phyloP scores from a whole-genome alignment of 164 flowering plant genomes.

The Amborella trichopoda region DNA sequence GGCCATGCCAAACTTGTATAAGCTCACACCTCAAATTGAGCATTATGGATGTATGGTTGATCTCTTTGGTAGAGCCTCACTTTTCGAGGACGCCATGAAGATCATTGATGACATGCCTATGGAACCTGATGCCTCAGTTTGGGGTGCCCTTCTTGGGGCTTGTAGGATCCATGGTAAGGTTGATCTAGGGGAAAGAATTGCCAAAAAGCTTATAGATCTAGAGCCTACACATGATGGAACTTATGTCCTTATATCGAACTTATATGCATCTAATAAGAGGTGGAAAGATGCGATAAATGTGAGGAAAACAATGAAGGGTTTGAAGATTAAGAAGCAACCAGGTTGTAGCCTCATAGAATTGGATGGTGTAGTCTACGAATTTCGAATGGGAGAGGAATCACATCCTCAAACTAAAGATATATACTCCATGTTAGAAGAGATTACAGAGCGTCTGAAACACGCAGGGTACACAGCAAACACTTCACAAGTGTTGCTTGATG shows the following conservation, averaged over 20 bases:
- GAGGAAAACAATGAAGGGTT: constrained; percentile 9
- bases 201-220: constrained; percentile 2
- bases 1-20: constrained; percentile 7
- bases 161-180: constrained; percentile 12
- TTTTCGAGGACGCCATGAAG: constrained; percentile 8
- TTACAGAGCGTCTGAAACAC: not conserved
- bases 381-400: constrained; percentile 9
- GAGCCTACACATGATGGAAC: constrained; percentile 12
- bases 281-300: constrained; percentile 7
- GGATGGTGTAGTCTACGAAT: constrained; percentile 10
- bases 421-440: constrained; percentile 11
- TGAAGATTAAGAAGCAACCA: constrained; percentile 10
- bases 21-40: constrained; percentile 10
- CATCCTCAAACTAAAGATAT: constrained; percentile 8
- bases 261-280: constrained; percentile 9
- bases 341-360: constrained; percentile 14
- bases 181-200: constrained; percentile 5
- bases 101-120: constrained; percentile 11
- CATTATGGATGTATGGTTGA: constrained; percentile 17
- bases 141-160: constrained; percentile 15
- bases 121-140: constrained; percentile 8
- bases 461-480: constrained; percentile 1
- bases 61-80: constrained; percentile 11
- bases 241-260: constrained; percentile 13
- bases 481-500: constrained; percentile 1